Evolutionary conservation across 345 rosid genomes (phyloP), one percentile per base, ranked within the genome.

Genomic region (Salix caprea): DNA sequence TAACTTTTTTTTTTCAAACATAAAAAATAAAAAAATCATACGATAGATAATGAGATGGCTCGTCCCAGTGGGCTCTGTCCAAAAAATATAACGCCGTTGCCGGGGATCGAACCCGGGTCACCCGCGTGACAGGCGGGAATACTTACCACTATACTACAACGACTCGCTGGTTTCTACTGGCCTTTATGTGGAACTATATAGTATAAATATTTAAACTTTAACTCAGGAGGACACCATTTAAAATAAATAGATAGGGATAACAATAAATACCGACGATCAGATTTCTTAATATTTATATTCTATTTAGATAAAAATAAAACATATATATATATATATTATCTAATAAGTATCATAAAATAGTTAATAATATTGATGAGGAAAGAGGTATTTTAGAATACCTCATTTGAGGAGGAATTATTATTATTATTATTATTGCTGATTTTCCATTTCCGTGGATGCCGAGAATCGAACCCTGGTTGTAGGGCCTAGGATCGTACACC

Each of bases 61-160:
- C 44, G 13, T 40, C 10, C 13, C 44, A 40, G 10, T 42, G 46
- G 46, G 46, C 46, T 42, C 46, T 42, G 4, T 42, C 46, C 1
- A 42, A 42, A 42, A 40, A 0, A 0, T 2, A 10, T 2, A 3
- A 4, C 75, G 67, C 74, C 80, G 89, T 82, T 90, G 92, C 94
- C 90, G 92, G 93, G 88, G 91, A 90, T 91, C 97, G 94, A 90
- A 90, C 95, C 90, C 95, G 90, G 94, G 94, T 88, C 94, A 78
- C 92, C 92, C 93, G 91, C 88, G 95, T 89, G 97, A 90, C 93
- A 88, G 94, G 88, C 91, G 87, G 91, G 88, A 88, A 90, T 88
- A 88, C 94, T 88, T 4, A 91, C 94, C 96, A 92, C 92, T 87
- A 92, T 91, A 91, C 91, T 92, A 91, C 94, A 91, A 88, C 92